Evolutionary conservation across 148 eudicot genomes (phyloP), one percentile per base, ranked within the genome.

Genomic region (Nyssa sinensis): DNA sequence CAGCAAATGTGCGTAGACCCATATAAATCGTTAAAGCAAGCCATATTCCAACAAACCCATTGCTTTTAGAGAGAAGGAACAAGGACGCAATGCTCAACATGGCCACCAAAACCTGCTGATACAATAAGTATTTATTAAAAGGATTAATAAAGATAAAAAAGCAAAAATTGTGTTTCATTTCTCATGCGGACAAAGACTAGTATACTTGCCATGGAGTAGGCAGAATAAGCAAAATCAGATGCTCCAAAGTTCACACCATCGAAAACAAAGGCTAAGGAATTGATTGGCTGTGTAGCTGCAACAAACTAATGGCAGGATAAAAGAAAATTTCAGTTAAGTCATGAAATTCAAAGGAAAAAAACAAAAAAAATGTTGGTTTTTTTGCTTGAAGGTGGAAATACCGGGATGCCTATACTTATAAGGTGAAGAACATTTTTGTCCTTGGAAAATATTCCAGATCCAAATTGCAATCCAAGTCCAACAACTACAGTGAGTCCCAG

Each of bases 1-100:
- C 99, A 9, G 91, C 98, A 64, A 93, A 71, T 60, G 89, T 76
- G 7, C 99, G 89, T 5, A 95, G 91, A 62, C 75, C 86, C 99
- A 92, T 95, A 70, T 86, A 95, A 64, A 95, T 88, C 21, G 91
- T 87, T 24, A 95, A 79, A 29, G 98, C 99, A 49, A 85, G 30
- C 99, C 99, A 95, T 62, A 95, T 93, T 33, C 99, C 99, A 33
- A 93, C 71, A 64, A 90, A 95, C 9, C 99, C 99, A 25, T 81
- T 66, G 74, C 73, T 74, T 70, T 75, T 89, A 5, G 88, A 83
- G 35, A 95, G 87, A 62, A 83, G n/a, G 72, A 89, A 84, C 32
- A 95, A 17, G 25, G 89, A 89, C 34, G 78, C 85, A 44, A 95
- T 84, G 87, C 91, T 95, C 71, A 75, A 89, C 16, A 62, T 72